phyloP scores from a whole-genome alignment of 208 protist species.

The Crithidia fasciculata region DNA sequence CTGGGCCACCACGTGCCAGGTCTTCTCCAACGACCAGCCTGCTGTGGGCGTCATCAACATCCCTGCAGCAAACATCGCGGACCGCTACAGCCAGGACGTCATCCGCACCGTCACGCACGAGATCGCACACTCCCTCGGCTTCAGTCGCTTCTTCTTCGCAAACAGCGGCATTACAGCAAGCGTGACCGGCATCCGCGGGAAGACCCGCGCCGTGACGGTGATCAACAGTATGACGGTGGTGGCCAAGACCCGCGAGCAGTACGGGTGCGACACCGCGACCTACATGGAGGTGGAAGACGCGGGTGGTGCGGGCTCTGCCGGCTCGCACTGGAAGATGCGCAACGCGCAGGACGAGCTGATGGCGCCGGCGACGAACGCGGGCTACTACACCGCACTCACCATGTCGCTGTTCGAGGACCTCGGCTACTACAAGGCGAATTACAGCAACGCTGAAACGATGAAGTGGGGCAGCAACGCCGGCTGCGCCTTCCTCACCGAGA shows the following conservation, averaged over 20 bases:
- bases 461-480: constrained; percentile 65
- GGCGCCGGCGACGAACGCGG: constrained; percentile 29
- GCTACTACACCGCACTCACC: constrained; percentile 82
- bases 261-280: constrained; percentile 53
- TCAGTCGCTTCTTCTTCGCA: constrained; percentile 28
- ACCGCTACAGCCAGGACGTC: background rate
- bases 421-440: constrained; percentile 77
- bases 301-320: constrained; percentile 41
- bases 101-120: constrained; percentile 69
- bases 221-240: constrained; percentile 45
- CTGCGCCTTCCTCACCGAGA: constrained; percentile 56
- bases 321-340: constrained; percentile 87
- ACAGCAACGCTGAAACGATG: constrained; percentile 69
- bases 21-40: constrained; percentile 22
- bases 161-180: background rate
- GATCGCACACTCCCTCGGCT: constrained; percentile 87
- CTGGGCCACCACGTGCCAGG: constrained; percentile 58
- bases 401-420: constrained; percentile 82
- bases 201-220: constrained; percentile 13
- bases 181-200: constrained; percentile 38
- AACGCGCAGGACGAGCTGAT: constrained; percentile 88
- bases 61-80: constrained; percentile 34
- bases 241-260: constrained; percentile 52
- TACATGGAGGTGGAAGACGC: constrained; percentile 84
- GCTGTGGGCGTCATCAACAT: constrained; percentile 64